phyloP scores from a whole-genome alignment of 1,139 yeast genomes.

The Geotrichum cucujoidarum region DNA sequence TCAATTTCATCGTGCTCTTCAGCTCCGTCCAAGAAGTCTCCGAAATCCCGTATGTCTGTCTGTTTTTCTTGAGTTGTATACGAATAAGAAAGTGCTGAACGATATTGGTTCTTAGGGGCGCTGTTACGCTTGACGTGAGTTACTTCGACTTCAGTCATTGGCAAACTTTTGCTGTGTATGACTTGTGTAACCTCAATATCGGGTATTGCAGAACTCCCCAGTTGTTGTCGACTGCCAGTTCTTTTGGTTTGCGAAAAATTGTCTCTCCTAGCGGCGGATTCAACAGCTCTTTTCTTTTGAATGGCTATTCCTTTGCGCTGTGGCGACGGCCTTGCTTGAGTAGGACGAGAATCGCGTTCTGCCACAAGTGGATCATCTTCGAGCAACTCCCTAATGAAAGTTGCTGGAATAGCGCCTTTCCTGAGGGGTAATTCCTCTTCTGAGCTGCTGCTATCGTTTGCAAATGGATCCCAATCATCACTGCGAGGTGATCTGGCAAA shows the following conservation, averaged over 20 bases:
- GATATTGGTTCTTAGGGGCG: no score
- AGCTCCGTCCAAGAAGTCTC: slow-evolving; percentile 11
- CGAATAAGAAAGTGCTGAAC: no score
- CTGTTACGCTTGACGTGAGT: no score
- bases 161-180: no score
- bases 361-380: neutral
- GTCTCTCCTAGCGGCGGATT: no score
- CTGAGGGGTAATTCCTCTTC: neutral
- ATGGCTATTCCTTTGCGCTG: slow-evolving; percentile 8
- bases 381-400: slow-evolving; percentile 2
- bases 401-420: slow-evolving; percentile 11
- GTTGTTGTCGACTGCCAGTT: no score
- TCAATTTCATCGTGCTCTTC: slow-evolving; percentile 14
- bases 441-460: neutral
- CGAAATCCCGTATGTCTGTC: slow-evolving; percentile 9
- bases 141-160: no score
- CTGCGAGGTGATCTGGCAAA: neutral
- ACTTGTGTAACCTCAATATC: neutral
- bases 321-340: no score
- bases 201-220: no score
- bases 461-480: slow-evolving; percentile 12
- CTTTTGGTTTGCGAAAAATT: no score
- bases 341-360: no score
- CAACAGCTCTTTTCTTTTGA: slow-evolving; percentile 3
- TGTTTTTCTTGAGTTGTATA: neutral